Percentiles rank a stretch among this genome's conserved stretches.
Evolutionary conservation across 2,329 filamentous ascomycete species (phyloP).

Genomic region (Colletotrichum simmondsii): DNA sequence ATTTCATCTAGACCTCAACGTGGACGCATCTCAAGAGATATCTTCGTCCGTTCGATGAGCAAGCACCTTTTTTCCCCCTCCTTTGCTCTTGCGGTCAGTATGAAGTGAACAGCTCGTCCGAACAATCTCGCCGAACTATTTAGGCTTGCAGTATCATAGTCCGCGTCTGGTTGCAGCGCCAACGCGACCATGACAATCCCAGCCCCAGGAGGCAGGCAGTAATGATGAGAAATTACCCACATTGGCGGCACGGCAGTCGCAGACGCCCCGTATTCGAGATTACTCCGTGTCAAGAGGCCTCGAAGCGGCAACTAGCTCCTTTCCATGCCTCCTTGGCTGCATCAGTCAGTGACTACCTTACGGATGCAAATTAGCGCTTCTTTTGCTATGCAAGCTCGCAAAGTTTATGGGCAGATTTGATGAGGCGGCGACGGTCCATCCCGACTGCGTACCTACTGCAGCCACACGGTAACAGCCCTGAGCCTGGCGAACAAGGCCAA

Average conservation of each 20-base stretch:
- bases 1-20: not conserved
- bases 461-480: not conserved
- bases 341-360: not conserved
- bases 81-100: not conserved
- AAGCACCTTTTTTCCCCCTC: not conserved
- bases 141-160: not conserved
- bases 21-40: not conserved
- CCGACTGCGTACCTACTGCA: not conserved
- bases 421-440: not conserved
- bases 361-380: not conserved
- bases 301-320: slow-evolving; percentile 18
- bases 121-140: not conserved
- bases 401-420: not conserved
- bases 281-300: not conserved
- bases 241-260: slow-evolving; percentile 20
- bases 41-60: not conserved
- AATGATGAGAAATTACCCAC: slow-evolving; percentile 1
- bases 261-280: slow-evolving; percentile 28
- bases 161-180: slow-evolving; percentile 4
- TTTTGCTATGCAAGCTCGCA: not conserved
- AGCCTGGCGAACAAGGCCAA: not conserved
- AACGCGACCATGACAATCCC: not conserved
- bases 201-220: not conserved
- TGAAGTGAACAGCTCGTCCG: not conserved
- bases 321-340: not conserved